Conservation (phyloP, 176 grass and related monocot genomes). For the Juncus inflexus region DNA sequence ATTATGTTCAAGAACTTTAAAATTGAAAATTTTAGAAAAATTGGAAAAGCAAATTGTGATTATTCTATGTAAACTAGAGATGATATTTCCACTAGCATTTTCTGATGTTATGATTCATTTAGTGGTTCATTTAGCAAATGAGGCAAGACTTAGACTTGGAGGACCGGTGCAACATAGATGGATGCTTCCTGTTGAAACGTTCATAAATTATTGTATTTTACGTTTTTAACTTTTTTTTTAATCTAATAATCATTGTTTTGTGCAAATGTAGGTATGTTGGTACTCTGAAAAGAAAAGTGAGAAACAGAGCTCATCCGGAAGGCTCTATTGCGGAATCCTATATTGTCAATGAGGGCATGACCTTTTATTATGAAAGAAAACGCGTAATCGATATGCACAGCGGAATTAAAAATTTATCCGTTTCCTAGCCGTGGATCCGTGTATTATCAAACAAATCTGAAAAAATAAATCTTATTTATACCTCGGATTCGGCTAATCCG, state of each 20-base stretch:
- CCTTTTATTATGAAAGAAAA: too few species aligned
- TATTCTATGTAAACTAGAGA: slow-evolving; percentile 29
- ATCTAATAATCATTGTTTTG: slow-evolving; percentile 6
- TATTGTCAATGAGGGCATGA: slow-evolving; percentile 1
- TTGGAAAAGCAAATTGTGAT: slow-evolving; percentile 1
- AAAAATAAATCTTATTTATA: too few species aligned
- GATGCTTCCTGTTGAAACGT: slow-evolving; percentile 25
- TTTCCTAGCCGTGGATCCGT: too few species aligned
- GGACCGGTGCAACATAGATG: slow-evolving; percentile 15
- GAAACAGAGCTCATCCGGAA: slow-evolving; percentile 11
- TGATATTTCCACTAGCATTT: slow-evolving; percentile 20
- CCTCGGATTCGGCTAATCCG: too few species aligned
- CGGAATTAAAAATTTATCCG: too few species aligned
- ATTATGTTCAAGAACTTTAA: slow-evolving; percentile 9
- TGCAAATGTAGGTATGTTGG: not conserved
- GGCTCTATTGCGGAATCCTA: slow-evolving; percentile 4
- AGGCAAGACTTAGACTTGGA: not conserved
- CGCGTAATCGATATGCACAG: too few species aligned
- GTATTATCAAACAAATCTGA: too few species aligned
- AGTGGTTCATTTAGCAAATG: slow-evolving; percentile 20
- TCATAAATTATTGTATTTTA: not conserved
- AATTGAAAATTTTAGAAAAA: slow-evolving; percentile 2
- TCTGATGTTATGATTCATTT: slow-evolving; percentile 24
- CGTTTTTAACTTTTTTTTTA: slow-evolving; percentile 7
- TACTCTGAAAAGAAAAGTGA: not conserved